Evolutionary conservation across 164 flowering plant species (phyloP), one percentile per base, ranked within the genome.

Genomic region (Nymphaea colorata): DNA sequence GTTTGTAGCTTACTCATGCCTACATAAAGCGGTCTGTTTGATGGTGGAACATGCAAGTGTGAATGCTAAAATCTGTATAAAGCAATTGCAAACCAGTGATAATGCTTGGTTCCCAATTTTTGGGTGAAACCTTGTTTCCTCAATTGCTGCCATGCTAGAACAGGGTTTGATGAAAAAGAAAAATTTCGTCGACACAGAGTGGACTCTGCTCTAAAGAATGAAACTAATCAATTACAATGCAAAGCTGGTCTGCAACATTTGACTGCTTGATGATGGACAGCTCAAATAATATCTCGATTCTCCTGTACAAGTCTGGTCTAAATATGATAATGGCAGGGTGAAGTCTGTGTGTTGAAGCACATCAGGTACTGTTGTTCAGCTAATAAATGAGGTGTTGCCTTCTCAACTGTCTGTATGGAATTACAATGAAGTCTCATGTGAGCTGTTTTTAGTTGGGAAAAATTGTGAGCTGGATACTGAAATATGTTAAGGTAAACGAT

Each of bases 301-400:
- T 3, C 12, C 7, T 47, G 55, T 47, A 47, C 55, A 47, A 47
- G 55, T 6, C 55, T 47, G 55, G 55, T 47, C 12, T 47, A 7
- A 14, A 47, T 14, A 7, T 47, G 7, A 6, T 47, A 7, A 47
- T 47, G 55, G 12, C 55, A 6, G 55, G 7, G 55, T 47, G 12
- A 7, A 47, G 7, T 47, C 55, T 47, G 11, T 42, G 65, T 62
- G 70, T 76, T 66, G 36, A 69, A 59, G 69, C 81, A 66, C 7
- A 86, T 82, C 72, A 87, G 71, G 76, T 81, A 81, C 44, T 75
- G 80, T 69, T 75, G 68, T 16, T 81, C 83, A 43, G 73, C 75
- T 62, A 59, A 42, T 59, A 77, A 76, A 59, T 75, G 84, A 70
- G 79, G 42, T 65, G 71, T 82, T 64, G 82, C 84, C 64, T 6